Evolutionary conservation across 2,329 filamentous ascomycete species (phyloP).

Genomic region (Teratosphaeria viscida): DNA sequence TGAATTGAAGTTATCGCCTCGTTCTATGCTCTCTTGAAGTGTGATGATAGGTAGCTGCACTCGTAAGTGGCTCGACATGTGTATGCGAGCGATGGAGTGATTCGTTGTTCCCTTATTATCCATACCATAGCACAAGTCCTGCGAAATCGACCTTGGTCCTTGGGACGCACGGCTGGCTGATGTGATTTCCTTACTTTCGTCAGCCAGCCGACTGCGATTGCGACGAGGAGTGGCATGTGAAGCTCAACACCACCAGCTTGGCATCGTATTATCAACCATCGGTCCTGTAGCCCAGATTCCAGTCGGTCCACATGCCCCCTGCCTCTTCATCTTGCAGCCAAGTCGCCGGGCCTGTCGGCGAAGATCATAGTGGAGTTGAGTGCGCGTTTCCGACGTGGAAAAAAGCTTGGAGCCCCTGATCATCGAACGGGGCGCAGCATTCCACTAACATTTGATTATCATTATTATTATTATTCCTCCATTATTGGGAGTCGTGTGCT

Average conservation of each 20-base stretch:
- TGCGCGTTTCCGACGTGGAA: background rate
- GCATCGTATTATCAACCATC: too few species aligned
- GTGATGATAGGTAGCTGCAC: too few species aligned
- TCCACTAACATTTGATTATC: background rate
- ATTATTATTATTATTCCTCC: too few species aligned
- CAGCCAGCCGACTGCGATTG: too few species aligned
- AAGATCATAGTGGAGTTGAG: background rate
- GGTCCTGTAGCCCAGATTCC: too few species aligned
- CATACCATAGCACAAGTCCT: background rate
- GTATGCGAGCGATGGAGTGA: too few species aligned
- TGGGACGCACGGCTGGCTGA: background rate
- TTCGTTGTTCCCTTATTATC: background rate
- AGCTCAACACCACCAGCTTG: too few species aligned
- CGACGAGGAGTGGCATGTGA: too few species aligned
- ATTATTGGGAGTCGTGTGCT: background rate
- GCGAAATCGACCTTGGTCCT: background rate
- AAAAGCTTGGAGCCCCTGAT: background rate
- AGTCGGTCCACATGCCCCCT: too few species aligned
- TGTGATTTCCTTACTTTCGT: background rate
- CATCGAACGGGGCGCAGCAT: background rate
- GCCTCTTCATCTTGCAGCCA: background rate
- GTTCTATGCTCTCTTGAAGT: too few species aligned
- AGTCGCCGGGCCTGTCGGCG: background rate
- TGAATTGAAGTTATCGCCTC: too few species aligned
- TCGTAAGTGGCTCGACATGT: too few species aligned